Conservation (phyloP, 2,329 filamentous ascomycete species). For the Pestalotiopsis sp. region DNA sequence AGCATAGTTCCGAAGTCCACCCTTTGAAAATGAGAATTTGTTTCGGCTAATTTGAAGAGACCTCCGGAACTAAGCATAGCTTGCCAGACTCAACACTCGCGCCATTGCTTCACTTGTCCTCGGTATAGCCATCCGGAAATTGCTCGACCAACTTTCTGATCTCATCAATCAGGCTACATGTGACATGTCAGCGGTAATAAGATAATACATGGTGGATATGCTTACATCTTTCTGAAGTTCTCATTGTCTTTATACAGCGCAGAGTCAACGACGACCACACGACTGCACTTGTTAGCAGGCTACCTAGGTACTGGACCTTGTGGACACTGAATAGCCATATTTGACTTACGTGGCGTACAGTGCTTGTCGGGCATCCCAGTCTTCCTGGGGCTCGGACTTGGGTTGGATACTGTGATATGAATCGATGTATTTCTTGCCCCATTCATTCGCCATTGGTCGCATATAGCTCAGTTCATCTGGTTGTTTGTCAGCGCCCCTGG, state of each 20-base stretch:
- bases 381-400: neutral
- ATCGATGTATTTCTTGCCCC: neutral
- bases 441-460: neutral
- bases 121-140: neutral
- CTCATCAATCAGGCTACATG: neutral
- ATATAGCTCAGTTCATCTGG: neutral
- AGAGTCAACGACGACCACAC: neutral
- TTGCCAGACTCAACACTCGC: neutral
- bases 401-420: neutral
- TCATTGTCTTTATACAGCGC: neutral
- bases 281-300: neutral
- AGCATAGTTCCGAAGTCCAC: constrained; percentile 16
- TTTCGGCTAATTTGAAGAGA: neutral
- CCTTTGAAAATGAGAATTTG: neutral
- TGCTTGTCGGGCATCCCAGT: neutral
- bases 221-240: neutral
- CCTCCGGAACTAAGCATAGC: neutral
- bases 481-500: neutral
- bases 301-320: neutral
- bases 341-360: neutral
- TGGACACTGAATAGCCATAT: too few species aligned
- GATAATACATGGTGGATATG: fast-evolving
- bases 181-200: neutral
- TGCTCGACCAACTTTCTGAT: neutral
- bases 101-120: neutral